These are phyloP conservation scores for Gaultheria prostrata DNA, from an alignment of 148 eudicot genomes.

Conservation along the genomic window DNA sequence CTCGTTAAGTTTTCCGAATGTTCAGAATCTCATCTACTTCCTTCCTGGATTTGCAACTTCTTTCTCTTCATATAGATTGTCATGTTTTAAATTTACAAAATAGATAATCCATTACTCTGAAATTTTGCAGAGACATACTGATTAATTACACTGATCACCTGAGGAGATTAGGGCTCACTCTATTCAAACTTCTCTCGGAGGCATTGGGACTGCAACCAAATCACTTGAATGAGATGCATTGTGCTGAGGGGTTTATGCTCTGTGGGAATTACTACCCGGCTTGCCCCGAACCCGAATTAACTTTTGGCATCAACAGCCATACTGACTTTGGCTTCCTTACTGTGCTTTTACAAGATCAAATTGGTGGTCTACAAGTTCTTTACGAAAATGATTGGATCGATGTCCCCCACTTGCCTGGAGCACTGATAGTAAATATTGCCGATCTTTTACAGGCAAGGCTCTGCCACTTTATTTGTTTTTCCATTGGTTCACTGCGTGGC, in stretches of 20 bases:
- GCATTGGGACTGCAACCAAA: slow-evolving; percentile 27
- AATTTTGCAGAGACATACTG: slow-evolving; percentile 23
- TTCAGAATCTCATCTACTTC: too few relatives aligned
- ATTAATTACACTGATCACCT: slow-evolving; percentile 26
- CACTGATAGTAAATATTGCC: neutral
- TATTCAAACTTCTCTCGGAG: slow-evolving; percentile 6
- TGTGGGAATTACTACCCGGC: slow-evolving; percentile 33
- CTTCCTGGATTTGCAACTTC: neutral
- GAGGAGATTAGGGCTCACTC: slow-evolving; percentile 16
- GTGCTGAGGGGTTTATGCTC: slow-evolving; percentile 19
- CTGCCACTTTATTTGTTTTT: neutral
- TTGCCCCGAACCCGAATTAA: slow-evolving; percentile 37
- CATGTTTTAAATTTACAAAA: neutral
- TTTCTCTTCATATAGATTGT: neutral
- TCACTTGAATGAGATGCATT: slow-evolving; percentile 35
- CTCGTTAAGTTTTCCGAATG: too few relatives aligned
- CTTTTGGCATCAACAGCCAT: neutral
- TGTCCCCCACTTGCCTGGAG: neutral
- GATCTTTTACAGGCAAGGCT: slow-evolving; percentile 2
- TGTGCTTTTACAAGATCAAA: slow-evolving; percentile 19
- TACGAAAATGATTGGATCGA: slow-evolving; percentile 7
- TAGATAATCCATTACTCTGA: neutral
- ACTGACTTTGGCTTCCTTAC: slow-evolving; percentile 3
- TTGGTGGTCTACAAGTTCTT: slow-evolving; percentile 37
- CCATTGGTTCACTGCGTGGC: too few relatives aligned